These are phyloP conservation scores for Metarhizium guizhouense DNA, from an alignment of 2,329 filamentous ascomycete genomes.

Conservation along the genomic window DNA sequence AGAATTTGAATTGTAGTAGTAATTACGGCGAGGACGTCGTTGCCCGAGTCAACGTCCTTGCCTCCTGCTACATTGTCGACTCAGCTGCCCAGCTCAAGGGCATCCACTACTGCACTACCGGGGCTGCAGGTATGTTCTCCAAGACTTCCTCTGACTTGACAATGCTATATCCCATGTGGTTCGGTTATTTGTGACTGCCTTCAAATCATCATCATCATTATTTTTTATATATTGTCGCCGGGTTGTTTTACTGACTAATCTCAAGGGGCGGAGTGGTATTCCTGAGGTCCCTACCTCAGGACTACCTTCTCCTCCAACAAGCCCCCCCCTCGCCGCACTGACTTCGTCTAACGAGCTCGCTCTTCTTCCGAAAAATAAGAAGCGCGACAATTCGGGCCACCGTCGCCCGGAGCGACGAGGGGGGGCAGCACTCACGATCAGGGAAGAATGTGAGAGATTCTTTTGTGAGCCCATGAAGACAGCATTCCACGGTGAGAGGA, in stretches of 20 bases:
- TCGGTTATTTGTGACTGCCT: background rate
- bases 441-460: conserved; percentile 99
- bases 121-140: conserved; percentile 57
- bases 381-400: conserved; percentile 31
- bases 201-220: background rate
- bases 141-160: background rate
- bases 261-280: conserved; percentile 80
- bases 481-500: conserved; percentile 95
- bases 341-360: conserved; percentile 60
- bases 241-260: conserved; percentile 10
- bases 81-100: conserved; percentile 63
- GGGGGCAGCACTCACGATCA: conserved; percentile 94
- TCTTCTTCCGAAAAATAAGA: conserved; percentile 48
- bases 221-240: background rate
- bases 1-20: conserved; percentile 61
- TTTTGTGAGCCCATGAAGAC: conserved; percentile 93
- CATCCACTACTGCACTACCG: conserved; percentile 94
- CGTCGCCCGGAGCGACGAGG: conserved; percentile 50
- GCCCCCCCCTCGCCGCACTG: conserved; percentile 77
- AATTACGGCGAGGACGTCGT: conserved; percentile 63
- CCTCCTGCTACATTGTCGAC: conserved; percentile 85
- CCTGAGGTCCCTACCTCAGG: conserved; percentile 85
- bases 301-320: conserved; percentile 75
- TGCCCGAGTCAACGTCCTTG: conserved; percentile 68
- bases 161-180: background rate